phyloP scores from a whole-genome alignment of 768 basidiomycete genomes.

The Boletellus ananiceps region DNA sequence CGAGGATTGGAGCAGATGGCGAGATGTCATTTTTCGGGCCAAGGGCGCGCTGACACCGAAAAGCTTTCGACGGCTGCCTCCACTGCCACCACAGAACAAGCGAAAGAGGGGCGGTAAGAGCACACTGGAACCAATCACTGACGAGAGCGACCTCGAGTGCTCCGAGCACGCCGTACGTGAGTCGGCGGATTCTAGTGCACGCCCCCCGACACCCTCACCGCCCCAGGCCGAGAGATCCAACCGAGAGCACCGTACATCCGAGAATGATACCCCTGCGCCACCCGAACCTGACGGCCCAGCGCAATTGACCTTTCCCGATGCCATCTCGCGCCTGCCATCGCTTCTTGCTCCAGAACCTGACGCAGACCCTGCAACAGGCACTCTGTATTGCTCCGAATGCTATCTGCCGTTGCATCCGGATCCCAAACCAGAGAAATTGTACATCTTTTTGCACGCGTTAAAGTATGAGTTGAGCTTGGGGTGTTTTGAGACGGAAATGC shows the following conservation, averaged over 20 bases:
- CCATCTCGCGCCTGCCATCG: conserved; percentile 33
- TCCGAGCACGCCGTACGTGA: background rate
- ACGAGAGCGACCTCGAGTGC: background rate
- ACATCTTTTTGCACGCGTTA: conserved; percentile 93
- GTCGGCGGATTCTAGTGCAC: background rate
- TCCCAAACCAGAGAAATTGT: conserved; percentile 85
- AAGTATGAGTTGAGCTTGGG: conserved; percentile 80
- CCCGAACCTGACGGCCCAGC: background rate
- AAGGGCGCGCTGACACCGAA: conserved; percentile 53
- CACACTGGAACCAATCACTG: conserved; percentile 8
- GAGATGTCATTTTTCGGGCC: conserved; percentile 77
- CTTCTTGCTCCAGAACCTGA: conserved; percentile 21
- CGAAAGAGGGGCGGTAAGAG: conserved; percentile 51
- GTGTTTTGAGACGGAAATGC: conserved; percentile 81
- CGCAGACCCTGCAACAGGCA: conserved; percentile 39
- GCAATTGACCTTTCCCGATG: conserved; percentile 48
- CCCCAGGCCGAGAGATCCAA: background rate
- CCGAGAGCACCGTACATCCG: background rate
- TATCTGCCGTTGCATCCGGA: conserved; percentile 92
- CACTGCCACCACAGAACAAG: conserved; percentile 57
- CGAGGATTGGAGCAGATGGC: conserved; percentile 87
- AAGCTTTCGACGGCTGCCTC: conserved; percentile 21
- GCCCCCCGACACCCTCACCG: background rate
- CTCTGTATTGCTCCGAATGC: conserved; percentile 81
- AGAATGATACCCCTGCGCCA: background rate